Evolutionary conservation across 495 filamentous ascomycete species (phyloP).

Genomic region (Hyphodiscus hymeniophilus): DNA sequence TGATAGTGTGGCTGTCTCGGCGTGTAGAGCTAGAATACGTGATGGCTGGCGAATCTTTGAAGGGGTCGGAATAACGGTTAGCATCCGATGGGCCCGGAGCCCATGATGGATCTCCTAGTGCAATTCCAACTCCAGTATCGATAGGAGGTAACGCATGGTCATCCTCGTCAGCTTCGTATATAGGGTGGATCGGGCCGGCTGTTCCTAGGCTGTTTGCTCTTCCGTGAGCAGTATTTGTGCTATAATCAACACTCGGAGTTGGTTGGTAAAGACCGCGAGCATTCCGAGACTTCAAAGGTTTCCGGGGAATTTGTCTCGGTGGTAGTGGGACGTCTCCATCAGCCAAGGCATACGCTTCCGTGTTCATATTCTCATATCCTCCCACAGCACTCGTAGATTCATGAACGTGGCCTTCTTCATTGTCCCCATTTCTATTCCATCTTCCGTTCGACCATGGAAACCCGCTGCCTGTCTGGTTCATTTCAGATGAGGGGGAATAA

Average conservation of each 20-base stretch:
- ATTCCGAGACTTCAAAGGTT: conserved; percentile 30
- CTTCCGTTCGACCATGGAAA: conserved; percentile 16
- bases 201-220: conserved; percentile 20
- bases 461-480: conserved; percentile 1
- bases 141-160: conserved; percentile 29
- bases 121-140: conserved; percentile 21
- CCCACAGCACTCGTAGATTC: conserved; percentile 8
- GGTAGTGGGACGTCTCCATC: conserved; percentile 4
- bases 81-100: conserved; percentile 3
- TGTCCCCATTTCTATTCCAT: conserved; percentile 3
- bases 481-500: conserved; percentile 7
- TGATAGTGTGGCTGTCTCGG: background rate
- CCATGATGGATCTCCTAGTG: conserved; percentile 17
- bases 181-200: conserved; percentile 42
- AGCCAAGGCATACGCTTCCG: conserved; percentile 9
- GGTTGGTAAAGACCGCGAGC: conserved; percentile 32
- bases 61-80: conserved; percentile 25
- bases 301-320: conserved; percentile 23
- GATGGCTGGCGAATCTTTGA: conserved; percentile 20
- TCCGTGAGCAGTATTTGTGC: conserved; percentile 1
- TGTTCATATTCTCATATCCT: conserved; percentile 18
- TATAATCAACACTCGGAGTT: conserved; percentile 21
- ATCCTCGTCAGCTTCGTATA: conserved; percentile 62
- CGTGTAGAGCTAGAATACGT: background rate
- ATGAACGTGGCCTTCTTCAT: background rate